Evolutionary conservation across 495 filamentous ascomycete genomes (phyloP), one percentile per base, ranked within the genome.

Genomic region (Xylaria intraflava): DNA sequence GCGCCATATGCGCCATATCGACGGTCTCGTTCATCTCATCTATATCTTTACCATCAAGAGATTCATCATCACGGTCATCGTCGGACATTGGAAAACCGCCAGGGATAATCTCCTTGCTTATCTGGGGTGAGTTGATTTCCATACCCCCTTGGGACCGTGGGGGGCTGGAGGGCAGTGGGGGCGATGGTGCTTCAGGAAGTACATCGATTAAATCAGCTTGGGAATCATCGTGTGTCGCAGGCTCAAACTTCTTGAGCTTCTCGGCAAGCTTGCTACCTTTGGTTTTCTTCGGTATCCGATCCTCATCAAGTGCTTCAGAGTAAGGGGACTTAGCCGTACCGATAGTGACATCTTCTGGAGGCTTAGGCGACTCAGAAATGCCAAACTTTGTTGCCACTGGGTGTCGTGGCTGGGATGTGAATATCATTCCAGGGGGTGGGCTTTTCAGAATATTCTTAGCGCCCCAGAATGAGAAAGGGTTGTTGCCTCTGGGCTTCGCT

Each of bases 181-280:
- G 66, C 39, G 66, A 64, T 33, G 64, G 57, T 9, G 20, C 49
- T 38, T 52, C 64, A 45, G 58, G 51, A 17, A 58, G 43, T 39
- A 57, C 58, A 26, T 60, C 48, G 46, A 66, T 60, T 33, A 62
- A 33, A 30, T 63, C 61, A 46, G 3, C 42, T n/a, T 68, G 58
- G 24, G 60, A 50, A 43, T 67, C 62, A 41, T 62, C 56, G 27
- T 66, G 51, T 56, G 72, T 62, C 46, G 63, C 54, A 39, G 70
- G 60, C 65, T 80, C 75, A 60, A 79, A 82, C 30, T 78, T 73
- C 61, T 69, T 74, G 31, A 80, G 67, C 49, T 70, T 70, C 40
- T 79, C 74, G 39, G 76, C 71, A 65, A 82, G 72, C 63, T 76
- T 82, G 46, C 71, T 67, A 41, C 65, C 62, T 64, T 75, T 78